Percentiles rank a stretch among this genome's conserved stretches.
Evolutionary conservation across 768 basidiomycete species (phyloP).

Genomic region (Imleria badia): DNA sequence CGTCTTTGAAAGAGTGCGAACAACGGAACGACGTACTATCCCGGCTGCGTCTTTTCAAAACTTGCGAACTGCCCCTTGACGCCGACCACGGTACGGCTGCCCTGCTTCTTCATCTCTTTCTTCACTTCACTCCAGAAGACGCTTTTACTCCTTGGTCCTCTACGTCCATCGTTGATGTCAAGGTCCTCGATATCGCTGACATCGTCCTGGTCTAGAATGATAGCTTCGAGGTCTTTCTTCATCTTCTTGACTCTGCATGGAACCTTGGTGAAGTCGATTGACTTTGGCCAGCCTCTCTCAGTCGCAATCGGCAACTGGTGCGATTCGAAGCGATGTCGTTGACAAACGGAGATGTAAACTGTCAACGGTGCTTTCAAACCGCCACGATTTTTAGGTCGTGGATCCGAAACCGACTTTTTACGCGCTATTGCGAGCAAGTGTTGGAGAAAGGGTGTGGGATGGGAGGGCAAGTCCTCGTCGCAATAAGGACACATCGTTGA

Average conservation of each 20-base stretch:
- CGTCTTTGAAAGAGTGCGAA: not conserved
- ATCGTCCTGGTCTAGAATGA: slow-evolving; percentile 49
- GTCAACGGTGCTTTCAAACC: slow-evolving; percentile 55
- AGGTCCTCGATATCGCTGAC: slow-evolving; percentile 21
- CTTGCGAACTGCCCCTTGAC: slow-evolving; percentile 73
- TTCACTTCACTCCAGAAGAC: slow-evolving; percentile 71
- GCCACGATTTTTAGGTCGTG: slow-evolving; percentile 65
- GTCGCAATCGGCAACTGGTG: slow-evolving; percentile 71
- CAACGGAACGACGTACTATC: slow-evolving; percentile 65
- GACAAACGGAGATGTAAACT: slow-evolving; percentile 66
- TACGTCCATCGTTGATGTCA: not conserved
- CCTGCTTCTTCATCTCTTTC: slow-evolving; percentile 61
- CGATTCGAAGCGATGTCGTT: slow-evolving; percentile 76
- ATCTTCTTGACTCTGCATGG: slow-evolving; percentile 53
- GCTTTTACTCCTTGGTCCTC: slow-evolving; percentile 40
- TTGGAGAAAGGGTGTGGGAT: slow-evolving; percentile 59
- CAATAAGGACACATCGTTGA: slow-evolving; percentile 78
- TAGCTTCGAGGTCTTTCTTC: slow-evolving; percentile 42
- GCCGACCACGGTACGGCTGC: slow-evolving; percentile 62
- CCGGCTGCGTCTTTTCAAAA: slow-evolving; percentile 83
- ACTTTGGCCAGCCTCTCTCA: slow-evolving; percentile 72
- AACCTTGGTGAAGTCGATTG: slow-evolving; percentile 62
- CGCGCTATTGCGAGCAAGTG: slow-evolving; percentile 51
- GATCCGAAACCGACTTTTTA: slow-evolving; percentile 56
- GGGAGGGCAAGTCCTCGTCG: slow-evolving; percentile 62